Percentiles rank a stretch among this genome's conserved stretches.
phyloP scores from a whole-genome alignment of 768 basidiomycete species.

The Hortiboletus campestris region DNA sequence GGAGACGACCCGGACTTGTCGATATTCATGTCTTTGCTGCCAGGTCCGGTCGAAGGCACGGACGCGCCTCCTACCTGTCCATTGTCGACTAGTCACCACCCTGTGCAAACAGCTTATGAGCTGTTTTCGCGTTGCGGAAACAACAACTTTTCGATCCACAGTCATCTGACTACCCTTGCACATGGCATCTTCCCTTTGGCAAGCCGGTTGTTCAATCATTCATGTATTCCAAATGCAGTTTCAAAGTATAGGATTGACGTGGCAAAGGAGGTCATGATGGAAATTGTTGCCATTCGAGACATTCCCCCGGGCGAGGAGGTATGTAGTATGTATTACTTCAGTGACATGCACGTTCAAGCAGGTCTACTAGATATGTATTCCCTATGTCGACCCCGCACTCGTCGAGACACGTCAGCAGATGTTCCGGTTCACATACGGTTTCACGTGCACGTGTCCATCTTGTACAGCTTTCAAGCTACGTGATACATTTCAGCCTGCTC shows the following conservation, averaged over 20 bases:
- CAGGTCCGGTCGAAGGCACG: slow-evolving; percentile 33
- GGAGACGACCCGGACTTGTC: slow-evolving; percentile 29
- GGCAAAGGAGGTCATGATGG: slow-evolving; percentile 48
- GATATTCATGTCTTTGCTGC: slow-evolving; percentile 45
- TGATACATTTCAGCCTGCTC: slow-evolving; percentile 40
- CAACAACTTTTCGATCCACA: slow-evolving; percentile 80
- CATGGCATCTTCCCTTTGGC: slow-evolving; percentile 77
- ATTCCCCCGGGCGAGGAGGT: slow-evolving; percentile 68
- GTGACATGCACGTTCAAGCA: not conserved
- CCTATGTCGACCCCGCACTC: slow-evolving; percentile 79
- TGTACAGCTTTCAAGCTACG: slow-evolving; percentile 46
- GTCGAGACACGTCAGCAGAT: slow-evolving; percentile 57
- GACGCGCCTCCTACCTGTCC: slow-evolving; percentile 36
- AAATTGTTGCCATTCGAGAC: slow-evolving; percentile 60
- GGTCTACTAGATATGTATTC: slow-evolving; percentile 58
- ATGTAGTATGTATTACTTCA: not conserved
- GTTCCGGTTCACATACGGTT: slow-evolving; percentile 63
- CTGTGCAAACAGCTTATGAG: slow-evolving; percentile 20
- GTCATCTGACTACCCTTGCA: slow-evolving; percentile 64
- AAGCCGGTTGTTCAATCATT: slow-evolving; percentile 82
- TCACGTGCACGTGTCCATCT: slow-evolving; percentile 59
- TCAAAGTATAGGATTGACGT: slow-evolving; percentile 52
- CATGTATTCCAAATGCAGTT: slow-evolving; percentile 72
- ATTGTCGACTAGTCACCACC: slow-evolving; percentile 23
- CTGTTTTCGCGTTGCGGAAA: slow-evolving; percentile 68